Percentiles rank a stretch among this genome's conserved stretches.
These are phyloP conservation scores for Zymoseptoria tritici DNA, from an alignment of 2,329 filamentous ascomycete genomes.

Conservation along the genomic window DNA sequence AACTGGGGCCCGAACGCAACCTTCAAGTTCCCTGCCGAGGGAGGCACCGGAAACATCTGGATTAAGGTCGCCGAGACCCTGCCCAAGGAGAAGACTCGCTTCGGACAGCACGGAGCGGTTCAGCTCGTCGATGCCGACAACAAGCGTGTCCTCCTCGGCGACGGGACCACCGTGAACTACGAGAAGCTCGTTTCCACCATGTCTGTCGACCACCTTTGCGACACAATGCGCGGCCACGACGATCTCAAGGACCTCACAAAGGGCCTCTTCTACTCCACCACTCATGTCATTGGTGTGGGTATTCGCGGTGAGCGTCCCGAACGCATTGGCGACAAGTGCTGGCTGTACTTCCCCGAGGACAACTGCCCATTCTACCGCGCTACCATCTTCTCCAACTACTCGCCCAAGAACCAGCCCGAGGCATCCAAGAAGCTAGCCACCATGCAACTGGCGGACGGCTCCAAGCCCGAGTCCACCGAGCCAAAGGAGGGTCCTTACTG, in stretches of 20 bases:
- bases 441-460: slow-evolving; percentile 75
- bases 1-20: slow-evolving; percentile 98
- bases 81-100: slow-evolving; percentile 83
- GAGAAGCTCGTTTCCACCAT: slow-evolving; percentile 92
- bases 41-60: slow-evolving; percentile 98
- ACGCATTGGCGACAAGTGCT: slow-evolving; percentile 98
- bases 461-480: slow-evolving; percentile 64
- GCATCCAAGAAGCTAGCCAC: slow-evolving; percentile 78
- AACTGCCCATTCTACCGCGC: slow-evolving; percentile 99
- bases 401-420: slow-evolving; percentile 91
- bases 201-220: slow-evolving; percentile 81
- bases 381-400: slow-evolving; percentile 99
- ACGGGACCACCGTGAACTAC: slow-evolving; percentile 85
- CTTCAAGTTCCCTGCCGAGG: slow-evolving; percentile 93
- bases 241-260: slow-evolving; percentile 78
- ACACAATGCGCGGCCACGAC: slow-evolving; percentile 72
- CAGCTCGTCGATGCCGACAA: slow-evolving; percentile 77
- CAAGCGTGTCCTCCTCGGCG: slow-evolving; percentile 73
- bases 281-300: slow-evolving; percentile 94
- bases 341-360: slow-evolving; percentile 98
- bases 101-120: slow-evolving; percentile 78
- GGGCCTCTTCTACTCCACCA: slow-evolving; percentile 91
- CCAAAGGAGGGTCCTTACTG: slow-evolving; percentile 90
- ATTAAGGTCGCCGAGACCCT: slow-evolving; percentile 91
- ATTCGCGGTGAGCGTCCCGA: slow-evolving; percentile 85